phyloP scores from a whole-genome alignment of 108 stramenopile species.

The Skeletonema potamos region DNA sequence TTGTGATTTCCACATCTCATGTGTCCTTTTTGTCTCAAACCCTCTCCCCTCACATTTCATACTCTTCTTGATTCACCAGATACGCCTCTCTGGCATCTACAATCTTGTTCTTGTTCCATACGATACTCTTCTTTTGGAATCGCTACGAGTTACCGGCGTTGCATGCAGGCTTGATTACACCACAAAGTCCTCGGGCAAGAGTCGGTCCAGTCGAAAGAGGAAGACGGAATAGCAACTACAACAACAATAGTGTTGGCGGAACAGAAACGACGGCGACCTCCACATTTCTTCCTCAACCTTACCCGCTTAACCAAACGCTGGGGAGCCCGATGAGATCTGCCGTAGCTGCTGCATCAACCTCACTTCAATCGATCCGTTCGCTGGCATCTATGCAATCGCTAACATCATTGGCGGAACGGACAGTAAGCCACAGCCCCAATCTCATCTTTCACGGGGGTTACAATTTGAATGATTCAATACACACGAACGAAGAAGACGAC shows the following conservation, averaged over 20 bases:
- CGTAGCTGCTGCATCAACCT: slow-evolving; percentile 41
- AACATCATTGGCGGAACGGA: slow-evolving; percentile 17
- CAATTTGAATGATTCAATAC: slow-evolving; percentile 2
- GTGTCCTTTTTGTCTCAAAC: not conserved
- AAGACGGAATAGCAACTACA: not conserved
- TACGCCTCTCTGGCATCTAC: slow-evolving; percentile 81
- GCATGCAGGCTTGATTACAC: slow-evolving; percentile 59
- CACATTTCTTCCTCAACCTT: not conserved
- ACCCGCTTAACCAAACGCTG: not conserved
- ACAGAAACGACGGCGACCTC: not conserved
- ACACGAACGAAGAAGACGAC: slow-evolving; percentile 27
- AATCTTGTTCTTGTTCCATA: slow-evolving; percentile 76
- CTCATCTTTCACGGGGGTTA: slow-evolving; percentile 21
- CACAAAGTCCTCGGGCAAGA: slow-evolving; percentile 60
- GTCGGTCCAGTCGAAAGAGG: not conserved
- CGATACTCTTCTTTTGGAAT: slow-evolving; percentile 92
- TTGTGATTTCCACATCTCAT: not conserved
- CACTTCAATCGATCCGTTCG: slow-evolving; percentile 36
- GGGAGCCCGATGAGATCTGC: slow-evolving; percentile 26
- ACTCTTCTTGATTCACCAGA: slow-evolving; percentile 1
- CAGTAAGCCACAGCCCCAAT: slow-evolving; percentile 27
- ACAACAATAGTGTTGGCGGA: not conserved
- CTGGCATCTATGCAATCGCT: slow-evolving; percentile 35
- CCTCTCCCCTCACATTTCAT: not conserved
- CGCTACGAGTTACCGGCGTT: slow-evolving; percentile 89